A percentile compares a stretch with the other conserved stretches of the same genome.
Evolutionary conservation across 2,329 filamentous ascomycete genomes (phyloP).

Genomic region (Chaetomium strumarium): DNA sequence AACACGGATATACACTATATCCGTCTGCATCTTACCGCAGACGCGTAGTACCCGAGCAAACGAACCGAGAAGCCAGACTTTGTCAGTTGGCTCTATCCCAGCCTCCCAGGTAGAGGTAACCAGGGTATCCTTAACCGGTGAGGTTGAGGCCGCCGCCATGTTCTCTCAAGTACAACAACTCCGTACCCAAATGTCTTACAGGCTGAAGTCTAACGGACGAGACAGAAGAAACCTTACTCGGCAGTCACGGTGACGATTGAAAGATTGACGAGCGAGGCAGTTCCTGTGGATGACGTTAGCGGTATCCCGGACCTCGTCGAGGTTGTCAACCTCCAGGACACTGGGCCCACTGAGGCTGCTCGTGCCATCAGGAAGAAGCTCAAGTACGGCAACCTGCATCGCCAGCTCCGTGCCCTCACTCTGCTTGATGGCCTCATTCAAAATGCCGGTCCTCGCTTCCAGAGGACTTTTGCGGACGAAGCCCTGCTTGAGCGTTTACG

Average conservation of each 20-base stretch:
- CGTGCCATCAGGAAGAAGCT: constrained; percentile 94
- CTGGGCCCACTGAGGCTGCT: constrained; percentile 82
- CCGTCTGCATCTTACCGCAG: too few relatives aligned
- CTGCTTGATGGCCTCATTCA: constrained; percentile 91
- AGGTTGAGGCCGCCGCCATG: constrained; percentile 13
- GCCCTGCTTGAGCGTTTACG: constrained; percentile 85
- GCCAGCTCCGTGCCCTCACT: constrained; percentile 80
- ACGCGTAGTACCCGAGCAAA: too few relatives aligned
- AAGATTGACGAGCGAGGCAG: constrained; percentile 80
- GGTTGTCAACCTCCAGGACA: constrained; percentile 81
- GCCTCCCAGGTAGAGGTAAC: neutral
- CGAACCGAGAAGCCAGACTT: too few relatives aligned
- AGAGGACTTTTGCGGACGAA: constrained; percentile 83
- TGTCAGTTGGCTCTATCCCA: too few relatives aligned
- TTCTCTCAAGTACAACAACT: constrained; percentile 20
- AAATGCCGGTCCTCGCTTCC: constrained; percentile 83
- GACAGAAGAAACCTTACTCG: constrained; percentile 78
- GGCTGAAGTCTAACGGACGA: neutral
- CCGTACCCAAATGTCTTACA: neutral
- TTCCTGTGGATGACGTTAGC: constrained; percentile 83
- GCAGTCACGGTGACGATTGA: constrained; percentile 92
- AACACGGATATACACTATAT: too few relatives aligned
- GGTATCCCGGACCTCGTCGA: constrained; percentile 93
- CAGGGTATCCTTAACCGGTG: neutral
- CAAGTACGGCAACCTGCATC: constrained; percentile 94